Evolutionary conservation across 2,329 filamentous ascomycete genomes (phyloP).

Genomic region (Lasiodiplodia gonubiensis): DNA sequence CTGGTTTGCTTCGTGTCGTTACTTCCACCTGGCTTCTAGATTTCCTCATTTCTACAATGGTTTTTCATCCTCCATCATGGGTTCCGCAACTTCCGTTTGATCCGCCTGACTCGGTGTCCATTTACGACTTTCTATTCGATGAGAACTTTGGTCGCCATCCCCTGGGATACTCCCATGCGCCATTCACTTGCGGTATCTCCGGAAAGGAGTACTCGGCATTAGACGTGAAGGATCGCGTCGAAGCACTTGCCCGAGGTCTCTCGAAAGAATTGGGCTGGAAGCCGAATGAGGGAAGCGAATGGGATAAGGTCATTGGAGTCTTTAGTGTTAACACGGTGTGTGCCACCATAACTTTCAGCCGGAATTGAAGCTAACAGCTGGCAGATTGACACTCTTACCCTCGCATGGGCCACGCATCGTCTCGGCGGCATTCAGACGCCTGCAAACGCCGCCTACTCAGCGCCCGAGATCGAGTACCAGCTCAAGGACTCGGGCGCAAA

Average conservation of each 20-base stretch:
- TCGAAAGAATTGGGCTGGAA: constrained; percentile 73
- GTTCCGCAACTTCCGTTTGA: constrained; percentile 66
- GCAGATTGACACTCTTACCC: constrained; percentile 75
- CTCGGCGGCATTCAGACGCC: constrained; percentile 76
- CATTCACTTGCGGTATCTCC: constrained; percentile 78
- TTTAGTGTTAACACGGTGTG: constrained; percentile 80
- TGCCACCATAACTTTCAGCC: too few relatives aligned
- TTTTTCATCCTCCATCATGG: constrained; percentile 67
- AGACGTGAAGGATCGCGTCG: constrained; percentile 70
- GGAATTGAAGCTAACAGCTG: constrained; percentile 33
- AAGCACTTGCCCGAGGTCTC: constrained; percentile 70
- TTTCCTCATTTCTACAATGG: constrained; percentile 42
- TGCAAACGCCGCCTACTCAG: constrained; percentile 76
- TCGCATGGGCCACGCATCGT: constrained; percentile 76
- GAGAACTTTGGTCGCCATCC: constrained; percentile 72
- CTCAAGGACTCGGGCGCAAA: constrained; percentile 71
- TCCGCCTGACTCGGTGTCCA: constrained; percentile 74
- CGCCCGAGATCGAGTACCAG: constrained; percentile 73
- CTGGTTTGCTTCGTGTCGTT: not conserved
- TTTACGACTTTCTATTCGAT: constrained; percentile 77
- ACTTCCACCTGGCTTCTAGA: not conserved
- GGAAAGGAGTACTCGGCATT: constrained; percentile 68
- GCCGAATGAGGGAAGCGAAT: constrained; percentile 73
- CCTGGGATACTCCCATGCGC: constrained; percentile 66
- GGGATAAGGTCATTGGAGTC: constrained; percentile 78